Base-by-base conservation (phyloP, 192 early-diverging fungal species). In the Coemansia umbellata region DNA sequence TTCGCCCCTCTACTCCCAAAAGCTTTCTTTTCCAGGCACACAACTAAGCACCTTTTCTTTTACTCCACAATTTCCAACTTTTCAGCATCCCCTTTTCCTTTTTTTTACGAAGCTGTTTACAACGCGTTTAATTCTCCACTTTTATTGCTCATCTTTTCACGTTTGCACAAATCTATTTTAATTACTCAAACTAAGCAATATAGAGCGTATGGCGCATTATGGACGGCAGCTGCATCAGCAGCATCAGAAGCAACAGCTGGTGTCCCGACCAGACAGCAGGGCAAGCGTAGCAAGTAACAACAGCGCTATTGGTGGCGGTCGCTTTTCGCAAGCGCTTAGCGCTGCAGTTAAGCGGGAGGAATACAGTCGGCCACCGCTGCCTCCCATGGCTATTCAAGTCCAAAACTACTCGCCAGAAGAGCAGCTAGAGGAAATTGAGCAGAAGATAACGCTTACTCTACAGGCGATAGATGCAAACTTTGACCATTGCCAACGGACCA, bases 401-500 rank as follows among this genome's bases (percentile, higher is more conserved):
- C 47, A 55, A 41, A 23, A 32, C 10, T 11, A 41, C 23, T 60
- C 67, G 9, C 53, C 62, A 8, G 74, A 77, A 14, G 67, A 69
- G 47, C 58, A 77, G 36, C 50, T 77, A 3, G 74, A 77, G 21
- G 74, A 69, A 23, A 33, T 77, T n/a, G 74, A 77, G 48, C 74
- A 77, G 31, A 77, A 77, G 53, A 69, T 77, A 50, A 77, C 74
- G 0, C 45, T 77, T 28, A 45, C 74, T 2, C 27, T 77, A 18
- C 74, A 77, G 31, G 61, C 66, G 3, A 77, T 77, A 17, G 74
- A 77, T 31, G 74, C 74, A 6, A 77, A 69, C 59, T 77, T 77
- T 63, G 74, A 77, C 48, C 58, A 61, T 43, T 62, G 74, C 53
- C 74, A 77, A 43, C 49, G 74, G 4, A 69, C 74, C 15, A 69